Base-by-base conservation (phyloP, 2,329 filamentous ascomycete species). In the Verticillium longisporum region DNA sequence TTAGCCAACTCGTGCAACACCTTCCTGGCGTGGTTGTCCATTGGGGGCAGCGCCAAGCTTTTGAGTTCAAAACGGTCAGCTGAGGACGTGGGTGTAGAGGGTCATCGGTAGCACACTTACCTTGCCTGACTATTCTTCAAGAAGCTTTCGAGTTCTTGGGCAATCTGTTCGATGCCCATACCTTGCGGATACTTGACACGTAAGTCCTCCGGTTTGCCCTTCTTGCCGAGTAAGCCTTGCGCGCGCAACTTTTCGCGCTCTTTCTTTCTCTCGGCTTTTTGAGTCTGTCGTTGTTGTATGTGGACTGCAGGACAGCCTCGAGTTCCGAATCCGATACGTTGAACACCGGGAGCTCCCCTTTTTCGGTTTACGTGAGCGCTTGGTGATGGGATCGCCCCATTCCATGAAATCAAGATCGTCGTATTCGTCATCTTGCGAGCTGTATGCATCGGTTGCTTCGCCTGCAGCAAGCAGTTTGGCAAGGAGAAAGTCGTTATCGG, bases 341-440 rank as follows among this genome's bases (percentile, higher is more conserved):
- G 60, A 87, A 77, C 14, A 80, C 73, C 4, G 79, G 77, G 55
- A 82, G 73, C 59, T 77, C 55, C 78, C 80, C 64, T 84, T 83
- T 72, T 90, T 91, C 65, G 82, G 78, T 68, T 85, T 88, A 6
- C 56, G 56, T 64, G 82, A 85, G 55, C 74, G 72, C 60, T 80
- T 83, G 6, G 92, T 72, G 59, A 86, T 91, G 1, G 88, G 86
- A 32, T 87, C 82, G 15, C 90, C 83, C 75, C 90, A 91, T 68
- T 96, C 91, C 88, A 95, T 94, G 55, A 96, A 79, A 69, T 97
- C 92, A 65, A 97, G 88, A 9, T 86, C 89, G 63, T 88, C 86
- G 63, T 86, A 83, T 1, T 74, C 75, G 5, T 21, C 41, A 26
- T 50, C 6, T 21, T 50, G n/a, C n/a, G 41, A 50, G 7, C 18